phyloP scores from a whole-genome alignment of 2,329 filamentous ascomycete species.

The Cercospora brassicicola region DNA sequence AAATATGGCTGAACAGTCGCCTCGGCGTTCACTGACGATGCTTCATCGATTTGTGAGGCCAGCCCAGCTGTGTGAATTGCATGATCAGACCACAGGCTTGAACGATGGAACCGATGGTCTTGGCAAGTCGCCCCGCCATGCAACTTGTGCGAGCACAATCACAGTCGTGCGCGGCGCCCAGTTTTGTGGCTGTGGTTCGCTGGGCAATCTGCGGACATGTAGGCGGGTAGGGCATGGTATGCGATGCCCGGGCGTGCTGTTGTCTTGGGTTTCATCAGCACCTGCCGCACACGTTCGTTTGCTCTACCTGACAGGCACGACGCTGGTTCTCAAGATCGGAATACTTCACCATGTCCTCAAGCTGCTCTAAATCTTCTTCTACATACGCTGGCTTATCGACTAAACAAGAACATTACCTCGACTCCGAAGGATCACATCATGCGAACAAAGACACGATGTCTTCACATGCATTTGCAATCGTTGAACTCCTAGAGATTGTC shows the following conservation, averaged over 20 bases:
- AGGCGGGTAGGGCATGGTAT: neutral
- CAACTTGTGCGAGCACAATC: neutral
- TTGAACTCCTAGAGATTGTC: slow-evolving; percentile 22
- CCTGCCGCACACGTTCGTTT: neutral
- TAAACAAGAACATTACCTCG: neutral
- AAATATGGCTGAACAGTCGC: neutral
- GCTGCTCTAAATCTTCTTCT: neutral
- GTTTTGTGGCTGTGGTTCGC: neutral
- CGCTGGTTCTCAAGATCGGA: neutral
- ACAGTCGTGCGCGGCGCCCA: neutral
- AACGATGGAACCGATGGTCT: neutral
- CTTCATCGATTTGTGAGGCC: neutral
- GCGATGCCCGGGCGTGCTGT: neutral
- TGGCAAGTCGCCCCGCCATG: neutral
- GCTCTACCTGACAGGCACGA: neutral
- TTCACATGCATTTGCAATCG: neutral
- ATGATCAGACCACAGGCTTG: neutral
- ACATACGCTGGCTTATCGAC: neutral
- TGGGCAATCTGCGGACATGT: slow-evolving; percentile 1
- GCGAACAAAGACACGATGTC: neutral
- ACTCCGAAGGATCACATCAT: neutral
- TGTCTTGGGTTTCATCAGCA: neutral
- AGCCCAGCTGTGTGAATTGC: neutral
- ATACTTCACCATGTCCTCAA: neutral
- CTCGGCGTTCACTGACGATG: neutral